Base-by-base conservation (phyloP, 352 stramenopile species). In the Thalassiosira livingstoniorum region DNA sequence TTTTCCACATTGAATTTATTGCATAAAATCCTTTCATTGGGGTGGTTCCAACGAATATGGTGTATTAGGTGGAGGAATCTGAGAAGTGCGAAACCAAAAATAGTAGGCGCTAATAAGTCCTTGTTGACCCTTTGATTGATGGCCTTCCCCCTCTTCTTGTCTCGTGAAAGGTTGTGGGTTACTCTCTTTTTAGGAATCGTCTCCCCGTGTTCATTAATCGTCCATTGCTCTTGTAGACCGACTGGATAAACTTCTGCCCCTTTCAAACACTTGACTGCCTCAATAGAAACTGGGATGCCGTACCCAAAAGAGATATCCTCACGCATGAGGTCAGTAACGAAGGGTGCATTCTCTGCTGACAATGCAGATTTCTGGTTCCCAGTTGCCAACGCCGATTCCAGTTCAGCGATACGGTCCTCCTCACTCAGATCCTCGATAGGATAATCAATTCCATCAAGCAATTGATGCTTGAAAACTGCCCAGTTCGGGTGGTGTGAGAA, bases 111-210 rank as follows among this genome's bases (percentile, higher is more conserved):
- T 2, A 64, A 10, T 23, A 63, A 21, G 4, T 74, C 43, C 13
- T 64, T 32, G 39, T 21, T 25, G 23, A 61, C 39, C 21, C 43
- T 25, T 64, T 74, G 65, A 25, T 74, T 74, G 3, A 74, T 61
- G 5, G 65, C 32, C n/a, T 43, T 29, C 11, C 45, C 45, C 1
- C 5, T 18, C n/a, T n/a, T 63, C 63, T 31, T 43, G 21, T 47
- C 43, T 13, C 53, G 11, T 32, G 65, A 74, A 18, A 74, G 65
- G 43, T 74, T 23, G 13, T 74, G 65, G 21, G 42, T 63, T 21
- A 74, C 23, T 64, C 65, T 74, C 34, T 64, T 62, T 35, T 74
- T 74, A 45, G 65, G 65, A 11, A 74, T 74, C 29, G n/a, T 15
- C 5, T 74, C 21, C 53, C 42, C 65, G 4, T n/a, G 37, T 57